These are phyloP conservation scores for Hydnomerulius pinastri DNA, from an alignment of 768 basidiomycete genomes.

Conservation along the genomic window DNA sequence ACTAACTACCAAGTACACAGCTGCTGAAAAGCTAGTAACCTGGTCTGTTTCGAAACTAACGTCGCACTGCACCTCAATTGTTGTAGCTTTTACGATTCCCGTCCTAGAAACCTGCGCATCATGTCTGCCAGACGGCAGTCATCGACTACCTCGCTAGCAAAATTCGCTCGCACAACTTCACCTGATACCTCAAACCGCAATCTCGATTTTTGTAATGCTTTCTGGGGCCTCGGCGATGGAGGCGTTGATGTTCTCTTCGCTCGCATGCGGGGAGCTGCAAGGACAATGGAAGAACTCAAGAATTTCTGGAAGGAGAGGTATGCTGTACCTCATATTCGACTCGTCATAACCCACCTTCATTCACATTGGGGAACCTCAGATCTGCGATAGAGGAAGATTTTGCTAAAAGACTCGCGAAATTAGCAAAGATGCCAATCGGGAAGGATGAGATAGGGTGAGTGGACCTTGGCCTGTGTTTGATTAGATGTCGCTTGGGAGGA, in stretches of 20 bases:
- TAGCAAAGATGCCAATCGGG: constrained; percentile 76
- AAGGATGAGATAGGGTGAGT: constrained; percentile 93
- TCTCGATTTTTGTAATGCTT: constrained; percentile 93
- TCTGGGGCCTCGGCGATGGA: constrained; percentile 88
- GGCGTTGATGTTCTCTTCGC: constrained; percentile 92
- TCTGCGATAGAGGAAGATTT: constrained; percentile 94
- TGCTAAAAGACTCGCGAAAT: constrained; percentile 77
- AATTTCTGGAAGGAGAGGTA: constrained; percentile 95
- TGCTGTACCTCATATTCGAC: constrained; percentile 24
- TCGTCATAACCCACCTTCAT: background rate
- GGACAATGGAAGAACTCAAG: constrained; percentile 87
- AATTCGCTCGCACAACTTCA: constrained; percentile 61
- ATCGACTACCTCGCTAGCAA: constrained; percentile 79
- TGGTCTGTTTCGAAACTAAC: background rate
- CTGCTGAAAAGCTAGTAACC: background rate
- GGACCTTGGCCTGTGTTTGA: background rate
- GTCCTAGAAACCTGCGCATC: constrained; percentile 18
- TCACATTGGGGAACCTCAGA: constrained; percentile 40
- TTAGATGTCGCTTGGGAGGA: constrained; percentile 1
- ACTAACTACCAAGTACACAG: background rate
- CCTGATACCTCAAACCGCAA: constrained; percentile 46
- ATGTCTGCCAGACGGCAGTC: constrained; percentile 80
- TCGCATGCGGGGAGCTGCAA: constrained; percentile 79
- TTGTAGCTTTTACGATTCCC: constrained; percentile 14
- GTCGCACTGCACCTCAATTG: constrained; percentile 21